These are phyloP conservation scores for Spongospora subterranea DNA, from an alignment of 208 protist genomes.

Conservation along the genomic window DNA sequence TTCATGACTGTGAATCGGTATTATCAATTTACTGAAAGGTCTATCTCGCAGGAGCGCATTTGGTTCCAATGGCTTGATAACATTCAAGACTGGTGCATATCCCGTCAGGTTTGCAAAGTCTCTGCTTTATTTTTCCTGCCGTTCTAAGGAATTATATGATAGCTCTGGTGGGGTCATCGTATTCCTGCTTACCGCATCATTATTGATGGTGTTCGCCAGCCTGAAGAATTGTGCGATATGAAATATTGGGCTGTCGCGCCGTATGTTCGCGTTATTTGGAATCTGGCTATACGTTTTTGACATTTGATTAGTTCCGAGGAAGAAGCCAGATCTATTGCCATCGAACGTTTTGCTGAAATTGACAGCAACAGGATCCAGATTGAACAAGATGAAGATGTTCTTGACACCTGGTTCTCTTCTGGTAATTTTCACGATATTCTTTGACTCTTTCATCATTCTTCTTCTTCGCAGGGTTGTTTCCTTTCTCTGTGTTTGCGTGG, in stretches of 20 bases:
- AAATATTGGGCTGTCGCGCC: constrained; percentile 8
- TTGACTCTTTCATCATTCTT: not conserved
- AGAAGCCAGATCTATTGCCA: constrained; percentile 81
- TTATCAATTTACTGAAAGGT: not conserved
- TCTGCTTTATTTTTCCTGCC: constrained; percentile 47
- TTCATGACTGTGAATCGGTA: not conserved
- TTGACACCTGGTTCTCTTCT: constrained; percentile 99
- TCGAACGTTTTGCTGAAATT: constrained; percentile 57
- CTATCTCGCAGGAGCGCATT: not conserved
- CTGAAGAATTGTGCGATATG: constrained; percentile 64
- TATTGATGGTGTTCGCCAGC: constrained; percentile 84
- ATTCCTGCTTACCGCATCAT: constrained; percentile 97
- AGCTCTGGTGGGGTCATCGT: constrained; percentile 99
- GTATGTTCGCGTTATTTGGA: not conserved
- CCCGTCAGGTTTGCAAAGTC: constrained; percentile 63
- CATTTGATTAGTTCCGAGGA: constrained; percentile 72
- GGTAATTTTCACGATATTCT: not conserved
- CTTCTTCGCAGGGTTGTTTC: constrained; percentile 84
- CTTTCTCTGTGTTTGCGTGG: constrained; percentile 96
- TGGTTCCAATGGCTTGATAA: constrained; percentile 67
- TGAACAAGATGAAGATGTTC: constrained; percentile 97
- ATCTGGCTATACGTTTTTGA: not conserved
- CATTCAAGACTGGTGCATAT: constrained; percentile 85
- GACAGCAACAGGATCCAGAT: not conserved
- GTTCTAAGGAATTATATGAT: too few species aligned